phyloP scores from a whole-genome alignment of 2,329 filamentous ascomycete genomes.

The Cladobotryum mycophilum region DNA sequence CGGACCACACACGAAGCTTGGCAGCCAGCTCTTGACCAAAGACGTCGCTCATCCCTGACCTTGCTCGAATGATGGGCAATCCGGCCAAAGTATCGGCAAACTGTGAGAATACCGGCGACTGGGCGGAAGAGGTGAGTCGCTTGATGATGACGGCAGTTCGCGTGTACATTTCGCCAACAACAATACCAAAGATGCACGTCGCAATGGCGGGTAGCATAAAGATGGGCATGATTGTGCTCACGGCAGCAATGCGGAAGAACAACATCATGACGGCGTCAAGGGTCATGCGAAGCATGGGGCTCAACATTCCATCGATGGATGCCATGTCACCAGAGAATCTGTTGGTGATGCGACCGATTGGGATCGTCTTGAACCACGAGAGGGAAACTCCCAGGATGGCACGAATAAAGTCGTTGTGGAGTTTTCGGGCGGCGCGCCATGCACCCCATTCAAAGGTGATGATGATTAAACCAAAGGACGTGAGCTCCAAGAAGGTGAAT shows the following conservation, averaged over 20 bases:
- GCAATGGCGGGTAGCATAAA: conserved; percentile 42
- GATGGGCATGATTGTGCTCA: conserved; percentile 46
- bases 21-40: conserved; percentile 46
- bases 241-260: conserved; percentile 40
- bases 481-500: conserved; percentile 37
- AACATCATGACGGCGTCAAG: conserved; percentile 38
- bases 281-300: conserved; percentile 37
- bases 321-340: conserved; percentile 52
- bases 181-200: conserved; percentile 39
- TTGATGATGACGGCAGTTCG: conserved; percentile 42
- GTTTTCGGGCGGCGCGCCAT: conserved; percentile 48
- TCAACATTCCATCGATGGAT: conserved; percentile 46
- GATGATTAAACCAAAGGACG: conserved; percentile 37
- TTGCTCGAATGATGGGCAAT: conserved; percentile 45
- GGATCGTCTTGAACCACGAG: conserved; percentile 50
- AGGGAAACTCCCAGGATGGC: conserved; percentile 49
- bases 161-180: conserved; percentile 46
- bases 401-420: conserved; percentile 47
- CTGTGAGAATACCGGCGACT: conserved; percentile 51
- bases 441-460: conserved; percentile 48
- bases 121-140: conserved; percentile 38
- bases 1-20: conserved; percentile 41
- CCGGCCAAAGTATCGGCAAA: conserved; percentile 49
- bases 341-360: conserved; percentile 47
- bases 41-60: conserved; percentile 39